A percentile compares a stretch with the other conserved stretches of the same genome.
Evolutionary conservation across 495 filamentous ascomycete species (phyloP).

Genomic region (Trichoderma gamsii): DNA sequence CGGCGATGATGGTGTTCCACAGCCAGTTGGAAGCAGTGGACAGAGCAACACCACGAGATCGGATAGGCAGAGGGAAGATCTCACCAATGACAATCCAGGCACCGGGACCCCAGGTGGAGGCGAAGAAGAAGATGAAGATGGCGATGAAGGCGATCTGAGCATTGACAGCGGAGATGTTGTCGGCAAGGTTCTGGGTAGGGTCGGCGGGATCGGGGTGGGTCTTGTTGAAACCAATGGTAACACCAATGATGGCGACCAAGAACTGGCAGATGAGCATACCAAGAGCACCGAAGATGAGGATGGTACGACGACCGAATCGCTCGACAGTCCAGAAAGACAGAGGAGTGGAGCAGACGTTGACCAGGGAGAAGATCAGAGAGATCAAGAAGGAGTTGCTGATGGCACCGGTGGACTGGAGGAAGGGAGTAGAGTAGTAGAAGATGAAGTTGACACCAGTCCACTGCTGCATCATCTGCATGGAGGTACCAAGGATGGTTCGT

Average conservation of each 20-base stretch:
- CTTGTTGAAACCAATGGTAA: conserved; percentile 36
- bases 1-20: conserved; percentile 57
- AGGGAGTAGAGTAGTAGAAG: conserved; percentile 64
- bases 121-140: conserved; percentile 72
- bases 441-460: conserved; percentile 33
- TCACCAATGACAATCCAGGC: conserved; percentile 75
- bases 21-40: conserved; percentile 77
- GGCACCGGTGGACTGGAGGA: conserved; percentile 56
- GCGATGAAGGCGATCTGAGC: conserved; percentile 61
- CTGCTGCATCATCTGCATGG: conserved; percentile 57
- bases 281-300: conserved; percentile 64
- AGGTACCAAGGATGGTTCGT: conserved; percentile 61
- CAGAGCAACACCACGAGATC: conserved; percentile 65
- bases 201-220: conserved; percentile 15
- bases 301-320: conserved; percentile 60
- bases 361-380: conserved; percentile 63
- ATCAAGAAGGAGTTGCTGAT: conserved; percentile 61
- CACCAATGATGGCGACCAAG: conserved; percentile 54
- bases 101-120: conserved; percentile 63
- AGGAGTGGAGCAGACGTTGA: conserved; percentile 69
- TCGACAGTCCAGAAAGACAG: conserved; percentile 64
- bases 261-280: conserved; percentile 67
- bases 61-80: conserved; percentile 70
- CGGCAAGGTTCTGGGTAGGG: conserved; percentile 19
- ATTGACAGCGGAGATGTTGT: conserved; percentile 22